A percentile compares a stretch with the other conserved stretches of the same genome.
phyloP scores from a whole-genome alignment of 768 basidiomycete species.

The Russula olivacea region DNA sequence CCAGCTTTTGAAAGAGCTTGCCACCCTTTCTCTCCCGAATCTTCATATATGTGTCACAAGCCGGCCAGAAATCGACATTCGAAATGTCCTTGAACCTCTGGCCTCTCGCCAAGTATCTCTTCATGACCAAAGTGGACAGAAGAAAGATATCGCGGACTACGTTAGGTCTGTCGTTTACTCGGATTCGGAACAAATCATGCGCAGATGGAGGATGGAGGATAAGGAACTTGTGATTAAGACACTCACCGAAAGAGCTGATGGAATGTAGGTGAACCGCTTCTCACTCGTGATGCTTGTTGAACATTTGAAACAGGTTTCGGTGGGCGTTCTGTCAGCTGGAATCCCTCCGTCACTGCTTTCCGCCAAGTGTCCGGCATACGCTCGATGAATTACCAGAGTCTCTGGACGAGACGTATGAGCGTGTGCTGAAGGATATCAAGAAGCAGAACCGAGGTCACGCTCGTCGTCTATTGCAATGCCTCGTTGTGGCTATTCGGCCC shows the following conservation, averaged over 20 bases:
- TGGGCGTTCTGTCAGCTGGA: constrained; percentile 5
- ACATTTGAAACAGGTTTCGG: neutral
- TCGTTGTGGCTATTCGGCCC: constrained; percentile 1
- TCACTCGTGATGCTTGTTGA: neutral
- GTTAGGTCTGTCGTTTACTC: neutral
- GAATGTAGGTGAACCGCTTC: neutral
- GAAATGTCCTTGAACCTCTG: neutral
- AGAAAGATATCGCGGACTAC: neutral
- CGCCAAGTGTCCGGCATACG: neutral
- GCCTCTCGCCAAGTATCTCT: neutral
- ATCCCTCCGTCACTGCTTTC: neutral
- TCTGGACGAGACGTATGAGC: constrained; percentile 5
- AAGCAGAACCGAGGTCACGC: neutral
- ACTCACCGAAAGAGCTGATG: constrained; percentile 5
- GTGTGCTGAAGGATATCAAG: constrained; percentile 1
- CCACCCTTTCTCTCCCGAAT: neutral
- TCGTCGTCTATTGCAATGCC: constrained; percentile 6
- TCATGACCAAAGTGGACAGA: constrained; percentile 6
- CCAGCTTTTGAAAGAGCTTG: neutral
- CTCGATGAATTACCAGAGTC: neutral
- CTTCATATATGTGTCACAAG: constrained; percentile 1
- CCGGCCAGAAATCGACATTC: constrained; percentile 6
- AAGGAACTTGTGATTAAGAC: neutral
- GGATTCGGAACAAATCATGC: neutral
- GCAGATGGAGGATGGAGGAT: neutral